These are phyloP conservation scores for Lolium multiflorum DNA, from an alignment of 176 grass and related monocot genomes.

Conservation along the genomic window DNA sequence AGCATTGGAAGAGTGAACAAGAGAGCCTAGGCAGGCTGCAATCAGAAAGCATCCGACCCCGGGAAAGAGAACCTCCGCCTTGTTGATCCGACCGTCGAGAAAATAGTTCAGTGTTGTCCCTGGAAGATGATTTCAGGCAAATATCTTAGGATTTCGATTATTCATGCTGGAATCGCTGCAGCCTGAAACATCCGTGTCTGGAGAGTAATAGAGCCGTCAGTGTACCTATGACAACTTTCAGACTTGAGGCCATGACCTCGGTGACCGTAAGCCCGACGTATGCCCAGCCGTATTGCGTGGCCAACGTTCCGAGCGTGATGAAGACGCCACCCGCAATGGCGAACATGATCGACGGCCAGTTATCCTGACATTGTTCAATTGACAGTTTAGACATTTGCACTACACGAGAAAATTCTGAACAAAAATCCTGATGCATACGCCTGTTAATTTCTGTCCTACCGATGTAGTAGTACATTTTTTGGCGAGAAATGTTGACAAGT, in stretches of 20 bases:
- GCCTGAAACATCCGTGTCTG: background rate
- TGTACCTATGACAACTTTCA: constrained; percentile 89
- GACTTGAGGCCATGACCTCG: constrained; percentile 89
- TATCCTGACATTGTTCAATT: constrained; percentile 53
- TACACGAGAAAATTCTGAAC: background rate
- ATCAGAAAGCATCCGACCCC: constrained; percentile 88
- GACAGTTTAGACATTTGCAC: background rate
- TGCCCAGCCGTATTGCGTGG: constrained; percentile 95
- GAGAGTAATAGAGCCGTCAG: background rate
- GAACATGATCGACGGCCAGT: constrained; percentile 83
- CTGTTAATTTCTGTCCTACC: background rate
- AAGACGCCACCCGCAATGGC: constrained; percentile 77
- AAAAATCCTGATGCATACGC: background rate
- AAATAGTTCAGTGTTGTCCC: constrained; percentile 96
- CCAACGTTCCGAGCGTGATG: constrained; percentile 85
- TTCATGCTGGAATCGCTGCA: background rate
- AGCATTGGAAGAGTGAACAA: constrained; percentile 89
- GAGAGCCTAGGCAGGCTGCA: constrained; percentile 85
- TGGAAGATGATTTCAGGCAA: background rate
- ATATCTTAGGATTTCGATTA: background rate
- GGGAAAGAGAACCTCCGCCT: constrained; percentile 86
- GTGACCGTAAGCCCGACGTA: constrained; percentile 87
- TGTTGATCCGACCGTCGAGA: constrained; percentile 86
- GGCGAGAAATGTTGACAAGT: background rate
- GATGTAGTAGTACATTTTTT: background rate